Evolutionary conservation across 441 rosid species (phyloP), one percentile per base, ranked within the genome.

Genomic region (Erodium chrysanthum): DNA sequence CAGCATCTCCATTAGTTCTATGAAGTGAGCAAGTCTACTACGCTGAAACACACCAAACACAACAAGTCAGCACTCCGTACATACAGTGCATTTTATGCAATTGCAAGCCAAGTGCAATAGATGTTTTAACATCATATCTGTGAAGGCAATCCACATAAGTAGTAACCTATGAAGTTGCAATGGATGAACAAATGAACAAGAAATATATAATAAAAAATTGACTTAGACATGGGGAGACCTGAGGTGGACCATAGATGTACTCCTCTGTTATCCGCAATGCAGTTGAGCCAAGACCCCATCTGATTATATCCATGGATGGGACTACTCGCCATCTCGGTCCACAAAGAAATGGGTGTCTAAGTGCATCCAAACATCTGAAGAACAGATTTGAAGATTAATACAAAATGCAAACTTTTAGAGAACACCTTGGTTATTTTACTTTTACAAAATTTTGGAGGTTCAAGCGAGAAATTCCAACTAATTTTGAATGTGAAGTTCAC

Each of bases 201-300:
- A 61, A 22, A 15, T 20, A 70, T 17, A 69, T 8, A 66, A 20
- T 65, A 54, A 1, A 46, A 9, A 14, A 0, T 44, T 11, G 21
- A 0, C 5, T 29, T 29, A 29, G 33, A 29, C 5, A 6, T 29
- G 5, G 5, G 0, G 17, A 48, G 74, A 94, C 97, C 98, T 94
- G 98, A 20, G 89, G 80, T 70, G 63, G 81, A 68, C 84, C 77
- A 64, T 94, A 88, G 65, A 94, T 94, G 73, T 94, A 91, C 72
- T 94, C 97, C 80, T 94, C 97, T 33, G 84, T 76, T 62, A 94
- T 94, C 70, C 87, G 88, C 76, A 89, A 95, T 27, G 96, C 88
- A 64, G 96, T 88, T 44, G 96, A 91, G 65, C 96, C 96, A 69
- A 94, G 96, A 69, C 97, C 96, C 97, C 98, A 94, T 83, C 95